Evolutionary conservation across 305 asterid species (phyloP).

Genomic region (Plantago coronopus): DNA sequence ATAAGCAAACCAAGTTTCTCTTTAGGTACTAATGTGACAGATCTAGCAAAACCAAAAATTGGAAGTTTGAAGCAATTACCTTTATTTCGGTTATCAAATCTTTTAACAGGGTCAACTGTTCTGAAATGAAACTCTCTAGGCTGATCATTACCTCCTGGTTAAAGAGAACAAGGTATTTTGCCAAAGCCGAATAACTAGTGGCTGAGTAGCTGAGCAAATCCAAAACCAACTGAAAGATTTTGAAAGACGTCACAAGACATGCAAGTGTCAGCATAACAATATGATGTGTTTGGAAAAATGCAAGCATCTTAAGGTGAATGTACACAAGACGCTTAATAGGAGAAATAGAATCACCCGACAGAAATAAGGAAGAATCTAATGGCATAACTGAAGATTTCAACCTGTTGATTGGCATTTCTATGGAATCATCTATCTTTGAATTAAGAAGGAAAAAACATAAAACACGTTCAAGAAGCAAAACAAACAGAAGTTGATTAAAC

Average conservation of each 20-base stretch:
- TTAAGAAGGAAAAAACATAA: no score
- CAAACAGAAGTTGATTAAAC: no score
- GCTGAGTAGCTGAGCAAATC: constrained; percentile 76
- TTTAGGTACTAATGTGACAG: constrained; percentile 4
- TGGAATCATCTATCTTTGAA: no score
- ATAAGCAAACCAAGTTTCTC: constrained; percentile 18
- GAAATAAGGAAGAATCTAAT: background rate
- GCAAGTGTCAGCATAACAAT: constrained; percentile 9
- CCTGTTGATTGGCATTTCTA: no score
- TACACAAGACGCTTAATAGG: background rate
- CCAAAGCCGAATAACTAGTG: constrained; percentile 60
- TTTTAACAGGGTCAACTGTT: constrained; percentile 60
- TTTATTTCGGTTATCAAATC: constrained; percentile 64
- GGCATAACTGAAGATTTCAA: no score
- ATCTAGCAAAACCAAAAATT: constrained; percentile 14
- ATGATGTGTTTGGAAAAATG: constrained; percentile 7
- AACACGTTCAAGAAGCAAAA: no score
- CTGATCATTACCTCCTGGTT: constrained; percentile 46
- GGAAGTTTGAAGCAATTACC: constrained; percentile 35
- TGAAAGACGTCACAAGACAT: constrained; percentile 25
- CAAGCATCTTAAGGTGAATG: background rate
- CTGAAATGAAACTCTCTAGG: constrained; percentile 65
- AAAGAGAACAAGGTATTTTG: constrained; percentile 50
- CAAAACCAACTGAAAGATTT: constrained; percentile 62
- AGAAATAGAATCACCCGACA: constrained; percentile 7